These are phyloP conservation scores for Trichoderma oligosporum DNA, from an alignment of 2,329 filamentous ascomycete genomes.

Conservation along the genomic window DNA sequence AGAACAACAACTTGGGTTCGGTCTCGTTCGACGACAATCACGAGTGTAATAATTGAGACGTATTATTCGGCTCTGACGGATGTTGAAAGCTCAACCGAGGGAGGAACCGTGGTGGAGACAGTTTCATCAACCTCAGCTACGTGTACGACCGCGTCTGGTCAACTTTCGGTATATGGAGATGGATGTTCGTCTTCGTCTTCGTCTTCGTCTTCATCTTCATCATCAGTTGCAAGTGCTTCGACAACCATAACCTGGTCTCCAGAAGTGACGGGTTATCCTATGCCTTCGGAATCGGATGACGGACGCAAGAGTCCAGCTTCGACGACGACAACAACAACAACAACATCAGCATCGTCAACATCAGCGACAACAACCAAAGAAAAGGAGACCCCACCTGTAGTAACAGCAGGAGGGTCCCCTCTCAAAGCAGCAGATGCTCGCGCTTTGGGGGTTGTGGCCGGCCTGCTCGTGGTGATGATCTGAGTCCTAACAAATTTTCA, in stretches of 20 bases:
- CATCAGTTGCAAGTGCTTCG: neutral
- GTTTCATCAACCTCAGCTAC: neutral
- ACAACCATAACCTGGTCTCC: slow-evolving; percentile 4
- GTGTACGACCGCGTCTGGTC: neutral
- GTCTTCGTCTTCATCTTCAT: neutral
- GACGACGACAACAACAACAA: neutral
- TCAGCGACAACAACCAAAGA: neutral
- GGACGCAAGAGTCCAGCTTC: neutral
- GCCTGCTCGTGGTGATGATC: slow-evolving; percentile 1
- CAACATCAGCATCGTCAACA: neutral
- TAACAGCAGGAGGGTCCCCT: slow-evolving; percentile 1
- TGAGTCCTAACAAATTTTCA: neutral
- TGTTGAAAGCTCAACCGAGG: neutral
- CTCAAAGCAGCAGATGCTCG: neutral
- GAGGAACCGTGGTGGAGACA: neutral
- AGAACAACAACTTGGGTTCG: slow-evolving; percentile 3
- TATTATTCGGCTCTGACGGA: slow-evolving; percentile 6
- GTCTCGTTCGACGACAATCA: slow-evolving; percentile 15
- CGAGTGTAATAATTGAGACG: slow-evolving; percentile 8
- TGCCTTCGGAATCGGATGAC: neutral
- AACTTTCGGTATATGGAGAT: neutral
- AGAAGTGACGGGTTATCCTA: slow-evolving; percentile 5
- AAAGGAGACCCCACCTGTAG: neutral
- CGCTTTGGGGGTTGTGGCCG: neutral
- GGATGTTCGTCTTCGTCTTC: slow-evolving; percentile 1